Evolutionary conservation across 352 stramenopile species (phyloP), one percentile per base, ranked within the genome.

Genomic region (Phytophthora capsici): DNA sequence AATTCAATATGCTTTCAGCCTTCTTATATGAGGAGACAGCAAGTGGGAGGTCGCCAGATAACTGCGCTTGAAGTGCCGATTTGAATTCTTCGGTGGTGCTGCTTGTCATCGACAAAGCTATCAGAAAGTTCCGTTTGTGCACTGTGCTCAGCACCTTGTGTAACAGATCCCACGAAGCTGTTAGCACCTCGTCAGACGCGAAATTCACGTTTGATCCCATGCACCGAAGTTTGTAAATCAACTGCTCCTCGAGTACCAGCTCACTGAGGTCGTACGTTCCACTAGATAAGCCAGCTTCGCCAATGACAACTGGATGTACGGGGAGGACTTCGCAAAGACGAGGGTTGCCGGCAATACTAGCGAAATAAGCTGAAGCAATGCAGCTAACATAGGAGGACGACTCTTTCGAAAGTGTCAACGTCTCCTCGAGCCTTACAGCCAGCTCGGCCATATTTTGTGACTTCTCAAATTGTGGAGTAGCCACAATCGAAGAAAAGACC

Each of bases 11-110:
- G 17, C 62, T 76, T 58, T 91, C 77, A 1, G 82, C 80, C 47
- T 91, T 92, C 30, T 79, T 86, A 47, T 95, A 95, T 12, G 71
- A 88, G 14, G 83, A 66, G 32, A 93, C 80, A 10, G 86, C 86
- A 36, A 77, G 67, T n/a, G 86, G 69, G 2, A 95, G 65, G 51
- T 93, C 84, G n/a, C 86, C 86, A 6, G 69, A 74, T 13, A 95
- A 55, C 36, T 86, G 84, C 6, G 83, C 79, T 62, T 91, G 65
- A 2, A 95, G 65, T 28, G 86, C 84, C 48, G 75, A 22, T 26
- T 81, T 89, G 0, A 76, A 84, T 32, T 93, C 80, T 1, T 86
- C 63, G 1, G 73, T 73, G 23, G 75, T 84, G 54, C 78, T 89
- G 50, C 68, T 84, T 41, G 63, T 66, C 7, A 82, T 78, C 3